Evolutionary conservation across 345 rosid genomes (phyloP), one percentile per base, ranked within the genome.

Genomic region (Arabidopsis suecica): DNA sequence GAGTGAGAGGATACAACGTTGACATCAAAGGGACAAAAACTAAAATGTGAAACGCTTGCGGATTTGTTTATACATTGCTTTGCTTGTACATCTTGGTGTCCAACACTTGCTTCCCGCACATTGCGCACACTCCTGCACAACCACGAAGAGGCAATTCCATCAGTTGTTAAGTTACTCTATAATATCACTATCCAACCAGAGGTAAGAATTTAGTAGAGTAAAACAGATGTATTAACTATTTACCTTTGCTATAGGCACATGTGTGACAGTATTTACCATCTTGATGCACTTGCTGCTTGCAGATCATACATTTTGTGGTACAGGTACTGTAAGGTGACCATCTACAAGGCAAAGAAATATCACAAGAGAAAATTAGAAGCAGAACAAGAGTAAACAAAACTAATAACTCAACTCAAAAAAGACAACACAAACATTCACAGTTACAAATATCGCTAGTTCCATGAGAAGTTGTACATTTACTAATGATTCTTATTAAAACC

Each of bases 211-310:
- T n/a, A 9, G 16, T 10, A 9, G 0, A 61, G 41, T 38, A 5
- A 7, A 36, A 47, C 2, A 54, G 4, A 20, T 33, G 18, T 28
- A 13, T 37, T 40, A 12, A 44, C 32, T 18, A 38, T 36, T 55
- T 69, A 92, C 98, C 99, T 96, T 96, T 96, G 37, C 88, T 83
- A 81, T 96, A 96, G 13, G 98, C 98, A 77, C 99, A 96, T 7
- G 98, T 89, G 81, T 96, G 99, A 81, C 99, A 96, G 56, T 96
- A 96, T 82, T 93, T 96, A 76, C 68, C 98, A 73, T 96, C 91
- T 82, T 96, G 99, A 75, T 96, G 99, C 12, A 89, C 98, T 73
- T 96, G 99, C 83, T 96, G 98, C 89, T 96, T 96, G 88, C 98
- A 96, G 51, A 96, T 90, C 55, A 83, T 82, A 89, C 99, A 96